Conservation (phyloP, 768 basidiomycete genomes). For the Mycena olivaceomarginata region DNA sequence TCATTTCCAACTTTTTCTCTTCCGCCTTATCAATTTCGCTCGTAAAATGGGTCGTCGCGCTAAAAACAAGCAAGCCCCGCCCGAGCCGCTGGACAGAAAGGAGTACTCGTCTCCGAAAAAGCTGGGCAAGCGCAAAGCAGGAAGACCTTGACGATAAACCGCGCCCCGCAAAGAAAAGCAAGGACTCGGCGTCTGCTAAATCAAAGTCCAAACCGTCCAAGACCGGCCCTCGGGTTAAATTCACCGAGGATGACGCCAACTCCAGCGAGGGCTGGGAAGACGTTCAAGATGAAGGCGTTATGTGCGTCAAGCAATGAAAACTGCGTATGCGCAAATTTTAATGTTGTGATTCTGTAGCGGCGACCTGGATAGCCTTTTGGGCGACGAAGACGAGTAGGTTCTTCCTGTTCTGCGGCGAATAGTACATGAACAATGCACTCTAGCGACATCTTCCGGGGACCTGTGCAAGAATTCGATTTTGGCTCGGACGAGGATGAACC, state of each 20-base stretch:
- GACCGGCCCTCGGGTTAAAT: slow-evolving; percentile 52
- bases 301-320: slow-evolving; percentile 65
- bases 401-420: slow-evolving; percentile 11
- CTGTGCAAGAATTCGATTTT: slow-evolving; percentile 78
- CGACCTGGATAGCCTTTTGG: slow-evolving; percentile 70
- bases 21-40: slow-evolving; percentile 4
- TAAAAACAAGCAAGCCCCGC: slow-evolving; percentile 89
- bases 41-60: slow-evolving; percentile 86
- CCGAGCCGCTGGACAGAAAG: slow-evolving; percentile 72
- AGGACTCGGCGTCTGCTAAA: slow-evolving; percentile 54
- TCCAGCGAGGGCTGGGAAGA: slow-evolving; percentile 79
- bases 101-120: slow-evolving; percentile 69
- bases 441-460: slow-evolving; percentile 71
- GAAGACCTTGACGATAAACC: slow-evolving; percentile 59
- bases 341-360: slow-evolving; percentile 51
- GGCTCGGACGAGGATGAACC: slow-evolving; percentile 72
- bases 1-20: slow-evolving; percentile 43
- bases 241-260: slow-evolving; percentile 50
- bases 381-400: slow-evolving; percentile 66
- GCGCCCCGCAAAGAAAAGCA: slow-evolving; percentile 67
- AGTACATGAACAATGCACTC: slow-evolving; percentile 36
- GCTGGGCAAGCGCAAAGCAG: slow-evolving; percentile 86
- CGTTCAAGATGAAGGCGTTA: slow-evolving; percentile 68
- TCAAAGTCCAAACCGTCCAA: slow-evolving; percentile 45
- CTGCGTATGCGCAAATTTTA: slow-evolving; percentile 52